A percentile compares a stretch with the other conserved stretches of the same genome.
Evolutionary conservation across 2,329 filamentous ascomycete species (phyloP).

Genomic region (Clarireedia hainanense): DNA sequence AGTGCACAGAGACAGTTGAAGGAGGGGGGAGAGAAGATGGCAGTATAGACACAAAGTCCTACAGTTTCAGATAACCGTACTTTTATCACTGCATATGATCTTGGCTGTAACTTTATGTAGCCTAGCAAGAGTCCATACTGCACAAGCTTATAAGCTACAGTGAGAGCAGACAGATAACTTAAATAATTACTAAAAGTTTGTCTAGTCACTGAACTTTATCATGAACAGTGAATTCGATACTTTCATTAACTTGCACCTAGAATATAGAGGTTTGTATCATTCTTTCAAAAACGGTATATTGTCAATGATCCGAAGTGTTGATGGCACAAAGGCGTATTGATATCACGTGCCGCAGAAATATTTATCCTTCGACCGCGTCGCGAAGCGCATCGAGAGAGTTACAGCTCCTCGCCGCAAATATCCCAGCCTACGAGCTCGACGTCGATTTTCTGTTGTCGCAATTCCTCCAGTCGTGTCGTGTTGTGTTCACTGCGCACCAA

Average conservation of each 20-base stretch:
- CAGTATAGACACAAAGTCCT: no score
- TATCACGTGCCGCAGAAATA: conserved; percentile 8
- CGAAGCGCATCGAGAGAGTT: conserved; percentile 11
- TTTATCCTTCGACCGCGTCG: conserved; percentile 11
- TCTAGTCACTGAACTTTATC: no score
- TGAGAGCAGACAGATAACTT: no score
- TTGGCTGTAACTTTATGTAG: no score
- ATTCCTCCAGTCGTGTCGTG: conserved; percentile 4
- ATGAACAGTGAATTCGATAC: no score
- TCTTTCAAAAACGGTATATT: not conserved
- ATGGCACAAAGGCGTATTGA: not conserved
- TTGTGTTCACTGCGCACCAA: not conserved
- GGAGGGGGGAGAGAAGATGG: conserved; percentile 13
- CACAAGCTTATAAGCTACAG: no score
- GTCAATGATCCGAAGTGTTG: no score
- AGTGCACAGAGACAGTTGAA: not conserved
- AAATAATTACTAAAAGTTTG: no score
- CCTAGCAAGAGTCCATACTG: no score
- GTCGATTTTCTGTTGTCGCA: conserved; percentile 5
- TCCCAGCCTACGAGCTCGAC: conserved; percentile 2
- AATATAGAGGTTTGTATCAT: not conserved
- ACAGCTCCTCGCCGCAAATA: conserved; percentile 5
- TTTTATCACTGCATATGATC: no score
- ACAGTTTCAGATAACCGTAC: no score
- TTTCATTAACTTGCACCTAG: no score